Evolutionary conservation across 2,329 filamentous ascomycete species (phyloP), one percentile per base, ranked within the genome.

Genomic region (Karstenula rhodostoma): DNA sequence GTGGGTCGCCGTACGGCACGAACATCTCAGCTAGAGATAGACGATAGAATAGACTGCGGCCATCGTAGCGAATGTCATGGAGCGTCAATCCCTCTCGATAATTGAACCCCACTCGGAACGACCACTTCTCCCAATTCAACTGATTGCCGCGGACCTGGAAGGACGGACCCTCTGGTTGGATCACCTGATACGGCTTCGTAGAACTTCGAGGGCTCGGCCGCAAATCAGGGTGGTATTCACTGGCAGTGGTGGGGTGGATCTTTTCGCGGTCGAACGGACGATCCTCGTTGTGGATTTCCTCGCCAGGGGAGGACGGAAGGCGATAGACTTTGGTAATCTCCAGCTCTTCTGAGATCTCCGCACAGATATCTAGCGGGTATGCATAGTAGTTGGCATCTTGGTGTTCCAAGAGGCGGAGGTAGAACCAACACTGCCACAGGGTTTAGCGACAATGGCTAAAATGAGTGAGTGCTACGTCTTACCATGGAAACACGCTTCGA

Each of bases 11-110:
- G 65, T 91, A 92, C 0, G 88, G 88, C 0, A 90, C 87, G 4
- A 81, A 81, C 86, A 92, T 90, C 73, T 93, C 90, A 63, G 86
- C 87, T 59, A 90, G 83, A 62, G 86, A 87, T 32, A 92, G 75
- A 1, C 90, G 84, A 77, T 91, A 89, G 69, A 92, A 82, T 29
- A 92, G 80, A 44, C 85, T 87, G 19, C 89, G 83, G 37, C 84
- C 84, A 65, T 90, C 87, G 69, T 90, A 93, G 69, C 83, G 83
- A 17, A 93, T 78, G 66, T 92, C 89, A 51, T 81, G 79, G 2
- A 82, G 67, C 0, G 77, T 80, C 12, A 80, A 63, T 0, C 80
- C 80, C 63, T 82, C 80, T 4, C 80, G 76, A 33, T 80, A 81
- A 57, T 83, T 83, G 65, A 82, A 83, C 0, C 78, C 81, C 3